Base-by-base conservation (phyloP, 352 stramenopile genomes). In the Lagenidium sp. region DNA sequence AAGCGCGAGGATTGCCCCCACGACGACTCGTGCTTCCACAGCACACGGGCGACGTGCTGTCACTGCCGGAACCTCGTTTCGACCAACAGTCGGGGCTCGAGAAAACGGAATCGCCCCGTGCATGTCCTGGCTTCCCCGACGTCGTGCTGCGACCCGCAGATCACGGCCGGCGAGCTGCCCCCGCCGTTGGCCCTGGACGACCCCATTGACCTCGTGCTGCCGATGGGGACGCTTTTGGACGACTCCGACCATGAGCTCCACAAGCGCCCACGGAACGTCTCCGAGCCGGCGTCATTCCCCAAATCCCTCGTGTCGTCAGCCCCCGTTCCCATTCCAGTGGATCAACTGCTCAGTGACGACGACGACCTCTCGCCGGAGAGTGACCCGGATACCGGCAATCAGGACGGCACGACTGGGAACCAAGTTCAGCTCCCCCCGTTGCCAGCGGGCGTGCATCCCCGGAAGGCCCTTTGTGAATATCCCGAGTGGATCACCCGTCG, bases 51-150 rank as follows among this genome's bases (percentile, higher is more conserved):
- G 24, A 85, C 71, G 3, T 87, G 75, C 58, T 87, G 71, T 53
- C 71, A 85, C 42, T 87, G 75, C 57, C 75, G 75, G 42, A 85
- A 87, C 52, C 68, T 88, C 55, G 73, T 85, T 35, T 75, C 60
- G n/a, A 79, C 63, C 7, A 65, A 61, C 29, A 67, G 64, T 16
- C 59, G 60, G 34, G 57, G 57, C 12, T 63, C 53, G 26, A 51
- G 55, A 46, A 71, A 73, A 42, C 58, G 61, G 19, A 56, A 56
- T 16, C 55, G 57, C 18, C 38, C 65, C 18, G 37, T 48, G 10
- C 3, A 26, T 35, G 28, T 15, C 8, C 8, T 32, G 28, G 5
- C 15, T 24, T 58, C 50, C 37, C 44, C 50, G 12, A 58, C 50
- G 22, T 57, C 50, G 4, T 44, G n/a, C n/a, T n/a, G 36, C 12